Evolutionary conservation across 31 red algal species (phyloP).

Genomic region (Endocladia muricata): DNA sequence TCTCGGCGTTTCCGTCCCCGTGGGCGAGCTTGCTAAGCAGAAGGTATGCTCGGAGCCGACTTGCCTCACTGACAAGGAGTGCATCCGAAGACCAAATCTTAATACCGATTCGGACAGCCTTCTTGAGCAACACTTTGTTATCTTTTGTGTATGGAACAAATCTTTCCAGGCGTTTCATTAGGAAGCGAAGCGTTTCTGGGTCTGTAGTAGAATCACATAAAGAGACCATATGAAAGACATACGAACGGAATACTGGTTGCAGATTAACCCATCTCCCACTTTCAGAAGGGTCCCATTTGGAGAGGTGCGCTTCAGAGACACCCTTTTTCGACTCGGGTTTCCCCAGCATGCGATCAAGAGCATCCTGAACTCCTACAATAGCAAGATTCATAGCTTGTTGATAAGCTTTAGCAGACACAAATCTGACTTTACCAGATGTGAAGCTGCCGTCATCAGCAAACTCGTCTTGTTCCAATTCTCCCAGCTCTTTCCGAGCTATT

Average conservation of each 20-base stretch:
- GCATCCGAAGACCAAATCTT: slow-evolving; percentile 56
- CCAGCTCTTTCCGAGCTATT: background rate
- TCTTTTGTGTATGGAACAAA: slow-evolving; percentile 55
- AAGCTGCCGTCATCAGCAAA: slow-evolving; percentile 65
- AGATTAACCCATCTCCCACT: slow-evolving; percentile 51
- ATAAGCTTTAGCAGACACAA: slow-evolving; percentile 64
- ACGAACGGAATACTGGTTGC: slow-evolving; percentile 49
- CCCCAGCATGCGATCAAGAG: slow-evolving; percentile 60
- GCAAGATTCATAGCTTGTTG: slow-evolving; percentile 75
- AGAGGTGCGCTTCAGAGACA: background rate
- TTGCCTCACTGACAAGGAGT: slow-evolving; percentile 42
- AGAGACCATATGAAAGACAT: slow-evolving; percentile 52
- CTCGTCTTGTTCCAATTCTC: slow-evolving; percentile 19
- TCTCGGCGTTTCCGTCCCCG: slow-evolving; percentile 42
- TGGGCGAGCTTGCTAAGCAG: slow-evolving; percentile 59
- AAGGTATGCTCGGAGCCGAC: slow-evolving; percentile 71
- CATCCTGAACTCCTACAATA: slow-evolving; percentile 71
- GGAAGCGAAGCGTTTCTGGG: slow-evolving; percentile 54
- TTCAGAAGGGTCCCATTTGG: slow-evolving; percentile 50
- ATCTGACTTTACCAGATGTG: slow-evolving; percentile 57
- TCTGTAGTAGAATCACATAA: slow-evolving; percentile 48
- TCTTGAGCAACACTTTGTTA: slow-evolving; percentile 35
- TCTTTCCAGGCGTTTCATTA: slow-evolving; percentile 62
- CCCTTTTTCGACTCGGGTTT: slow-evolving; percentile 27
- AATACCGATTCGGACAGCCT: slow-evolving; percentile 23